Base-by-base conservation (phyloP, 352 stramenopile genomes). In the Globisporangium echinulatum region DNA sequence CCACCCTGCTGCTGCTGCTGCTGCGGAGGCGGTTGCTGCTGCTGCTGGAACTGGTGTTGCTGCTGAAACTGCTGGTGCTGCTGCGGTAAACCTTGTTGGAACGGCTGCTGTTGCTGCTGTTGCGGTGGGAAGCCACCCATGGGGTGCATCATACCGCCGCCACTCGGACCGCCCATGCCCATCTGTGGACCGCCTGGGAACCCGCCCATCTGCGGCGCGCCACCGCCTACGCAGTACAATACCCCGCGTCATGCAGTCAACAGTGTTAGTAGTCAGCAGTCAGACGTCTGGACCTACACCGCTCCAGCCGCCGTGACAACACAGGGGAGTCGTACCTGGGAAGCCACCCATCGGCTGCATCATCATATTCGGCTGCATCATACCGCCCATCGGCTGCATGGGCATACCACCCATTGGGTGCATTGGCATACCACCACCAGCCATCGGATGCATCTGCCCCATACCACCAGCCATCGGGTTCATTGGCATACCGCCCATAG, bases 141-240 rank as follows among this genome's bases (percentile, higher is more conserved):
- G n/a, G 75, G 71, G 54, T 82, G 79, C 74, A 81, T 85, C 61
- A 73, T 77, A 54, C 70, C 84, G 51, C 71, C 68, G 55, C 10
- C 10, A 14, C 4, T 46, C 8, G 7, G 4, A 13, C 75, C 72
- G 7, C 63, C 69, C 77, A 89, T 86, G 6, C 67, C 70, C 75
- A 87, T 84, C 33, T 58, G 62, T 17, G 74, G 71, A 25, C 19
- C 49, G 33, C 66, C 64, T 48, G 72, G 76, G 52, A 87, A 88
- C 42, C 42, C 42, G 42, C 74, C 74, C 74, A 86, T 89, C 40
- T 62, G 64, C 14, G 64, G 55, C 63, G 59, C 61, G 17, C 39
- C 73, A 64, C 66, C 67, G 78, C 66, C 15, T 33, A 33, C 25
- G 25, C 25, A 33, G 25, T 33, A 33, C 25, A 33, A 33, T 33